Percentiles rank a stretch among this genome's conserved stretches.
Conservation (phyloP, 2,329 filamentous ascomycete genomes). For the Herpotrichia juniperi region DNA sequence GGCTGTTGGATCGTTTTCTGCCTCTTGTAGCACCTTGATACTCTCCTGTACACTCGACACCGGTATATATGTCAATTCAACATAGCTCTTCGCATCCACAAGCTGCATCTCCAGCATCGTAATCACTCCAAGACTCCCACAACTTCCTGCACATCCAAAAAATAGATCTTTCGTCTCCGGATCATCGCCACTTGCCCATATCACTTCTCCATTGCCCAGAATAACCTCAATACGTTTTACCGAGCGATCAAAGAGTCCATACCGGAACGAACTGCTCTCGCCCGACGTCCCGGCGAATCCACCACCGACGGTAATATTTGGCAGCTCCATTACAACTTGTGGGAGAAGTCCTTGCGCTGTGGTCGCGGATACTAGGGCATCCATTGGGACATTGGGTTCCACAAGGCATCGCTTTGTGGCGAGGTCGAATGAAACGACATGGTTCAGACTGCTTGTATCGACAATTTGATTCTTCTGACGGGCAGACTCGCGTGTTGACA, state of each 20-base stretch:
- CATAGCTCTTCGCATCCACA: conserved; percentile 59
- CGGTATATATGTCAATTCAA: conserved; percentile 68
- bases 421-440: conserved; percentile 53
- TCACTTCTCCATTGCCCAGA: conserved; percentile 62
- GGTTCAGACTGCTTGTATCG: conserved; percentile 56
- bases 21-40: conserved; percentile 55
- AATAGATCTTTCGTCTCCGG: conserved; percentile 60
- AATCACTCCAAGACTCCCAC: conserved; percentile 66
- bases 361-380: conserved; percentile 64
- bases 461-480: conserved; percentile 51
- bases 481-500: conserved; percentile 56
- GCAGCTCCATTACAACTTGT: conserved; percentile 74
- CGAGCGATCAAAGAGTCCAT: conserved; percentile 70
- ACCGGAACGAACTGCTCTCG: conserved; percentile 69
- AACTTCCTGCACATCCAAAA: conserved; percentile 63
- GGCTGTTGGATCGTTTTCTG: conserved; percentile 47
- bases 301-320: conserved; percentile 71
- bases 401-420: conserved; percentile 57
- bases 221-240: conserved; percentile 69
- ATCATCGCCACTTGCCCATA: conserved; percentile 54
- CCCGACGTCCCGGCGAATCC: conserved; percentile 71
- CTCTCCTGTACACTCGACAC: conserved; percentile 57
- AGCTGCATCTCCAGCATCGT: conserved; percentile 67
- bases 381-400: conserved; percentile 74
- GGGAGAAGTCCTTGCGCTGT: conserved; percentile 62